Evolutionary conservation across 2,329 filamentous ascomycete species (phyloP).

Genomic region (Monosporascus sp.): DNA sequence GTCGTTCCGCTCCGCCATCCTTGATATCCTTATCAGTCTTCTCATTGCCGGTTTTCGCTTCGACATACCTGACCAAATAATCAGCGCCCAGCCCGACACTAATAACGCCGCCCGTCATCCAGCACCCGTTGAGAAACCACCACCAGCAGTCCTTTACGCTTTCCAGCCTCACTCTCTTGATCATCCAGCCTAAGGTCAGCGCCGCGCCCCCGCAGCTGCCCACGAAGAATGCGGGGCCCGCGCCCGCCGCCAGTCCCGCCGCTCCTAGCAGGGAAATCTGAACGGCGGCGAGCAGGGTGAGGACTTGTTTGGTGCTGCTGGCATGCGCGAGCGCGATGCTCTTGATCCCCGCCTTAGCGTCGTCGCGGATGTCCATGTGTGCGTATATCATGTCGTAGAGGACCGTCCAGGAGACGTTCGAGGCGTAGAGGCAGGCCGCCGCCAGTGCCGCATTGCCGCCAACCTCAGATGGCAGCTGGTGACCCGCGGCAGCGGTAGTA

Average conservation of each 20-base stretch:
- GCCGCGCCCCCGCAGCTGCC: constrained; percentile 62
- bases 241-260: constrained; percentile 63
- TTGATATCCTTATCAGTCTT: constrained; percentile 1
- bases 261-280: constrained; percentile 67
- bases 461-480: constrained; percentile 4
- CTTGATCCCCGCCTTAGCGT: constrained; percentile 82
- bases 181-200: constrained; percentile 59
- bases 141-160: constrained; percentile 66
- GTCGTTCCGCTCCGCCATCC: not conserved
- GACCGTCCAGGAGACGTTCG: constrained; percentile 81
- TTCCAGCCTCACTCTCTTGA: constrained; percentile 60
- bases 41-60: constrained; percentile 20
- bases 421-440: constrained; percentile 66
- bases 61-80: constrained; percentile 49
- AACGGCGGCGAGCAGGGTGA: constrained; percentile 62
- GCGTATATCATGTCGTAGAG: constrained; percentile 93
- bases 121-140: constrained; percentile 70
- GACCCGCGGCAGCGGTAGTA: constrained; percentile 17
- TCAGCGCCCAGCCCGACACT: constrained; percentile 54
- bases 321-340: constrained; percentile 79
- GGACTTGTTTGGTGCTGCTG: constrained; percentile 67
- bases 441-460: constrained; percentile 54
- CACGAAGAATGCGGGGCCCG: constrained; percentile 63
- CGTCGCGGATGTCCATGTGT: constrained; percentile 85
- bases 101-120: constrained; percentile 61